A percentile compares a stretch with the other conserved stretches of the same genome.
phyloP scores from a whole-genome alignment of 1,284 basidiomycete species.

The Kwoniella shivajii region DNA sequence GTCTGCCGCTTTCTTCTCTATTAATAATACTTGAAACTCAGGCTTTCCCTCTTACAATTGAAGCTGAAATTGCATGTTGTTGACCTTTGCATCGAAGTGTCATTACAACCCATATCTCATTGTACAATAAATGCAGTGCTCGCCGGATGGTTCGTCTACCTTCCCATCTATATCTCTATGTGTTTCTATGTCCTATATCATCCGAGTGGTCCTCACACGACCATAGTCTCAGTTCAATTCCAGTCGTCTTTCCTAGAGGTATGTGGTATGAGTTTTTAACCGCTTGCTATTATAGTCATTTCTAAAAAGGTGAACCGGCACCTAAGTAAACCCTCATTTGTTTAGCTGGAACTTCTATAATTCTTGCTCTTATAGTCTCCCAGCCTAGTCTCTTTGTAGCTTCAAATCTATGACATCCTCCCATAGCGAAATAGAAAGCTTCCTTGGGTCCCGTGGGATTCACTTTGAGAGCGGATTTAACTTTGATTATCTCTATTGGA shows the following conservation, averaged over 20 bases:
- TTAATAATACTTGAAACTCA: too few species aligned
- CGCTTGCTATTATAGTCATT: neutral
- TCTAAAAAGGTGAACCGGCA: constrained; percentile 50
- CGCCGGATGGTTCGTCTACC: too few species aligned
- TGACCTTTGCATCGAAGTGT: too few species aligned
- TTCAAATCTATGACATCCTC: constrained; percentile 56
- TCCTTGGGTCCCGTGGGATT: constrained; percentile 34
- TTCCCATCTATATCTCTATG: neutral
- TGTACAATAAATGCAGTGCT: too few species aligned
- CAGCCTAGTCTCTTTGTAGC: constrained; percentile 50
- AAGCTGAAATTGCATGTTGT: too few species aligned
- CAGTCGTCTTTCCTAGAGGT: too few species aligned
- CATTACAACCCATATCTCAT: too few species aligned
- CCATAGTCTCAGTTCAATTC: too few species aligned
- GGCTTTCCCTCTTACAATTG: too few species aligned
- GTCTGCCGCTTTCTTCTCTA: too few species aligned
- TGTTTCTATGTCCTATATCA: too few species aligned
- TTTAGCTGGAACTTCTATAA: constrained; percentile 52
- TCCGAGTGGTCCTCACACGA: too few species aligned
- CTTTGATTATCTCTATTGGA: constrained; percentile 54
- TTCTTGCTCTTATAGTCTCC: constrained; percentile 50
- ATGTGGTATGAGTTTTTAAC: neutral
- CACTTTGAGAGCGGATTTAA: constrained; percentile 40
- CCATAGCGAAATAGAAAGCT: constrained; percentile 54
- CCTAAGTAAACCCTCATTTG: constrained; percentile 53